A percentile compares a stretch with the other conserved stretches of the same genome.
phyloP scores from a whole-genome alignment of 2,329 filamentous ascomycete genomes.

The Eutypa lata region DNA sequence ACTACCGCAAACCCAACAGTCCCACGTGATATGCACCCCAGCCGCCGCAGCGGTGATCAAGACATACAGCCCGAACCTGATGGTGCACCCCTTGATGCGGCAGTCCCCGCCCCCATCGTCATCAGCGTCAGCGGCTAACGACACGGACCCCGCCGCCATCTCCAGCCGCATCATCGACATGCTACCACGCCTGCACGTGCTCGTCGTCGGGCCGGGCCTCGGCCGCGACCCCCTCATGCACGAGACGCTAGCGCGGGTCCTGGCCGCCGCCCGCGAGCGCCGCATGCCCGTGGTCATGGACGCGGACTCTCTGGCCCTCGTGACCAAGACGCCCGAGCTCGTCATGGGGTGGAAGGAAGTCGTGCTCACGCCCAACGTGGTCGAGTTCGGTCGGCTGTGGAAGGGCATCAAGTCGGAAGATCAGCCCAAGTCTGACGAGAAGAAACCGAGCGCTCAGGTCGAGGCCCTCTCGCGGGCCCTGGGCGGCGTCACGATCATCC shows the following conservation, averaged over 20 bases:
- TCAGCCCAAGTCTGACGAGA: constrained; percentile 16
- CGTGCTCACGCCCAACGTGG: constrained; percentile 91
- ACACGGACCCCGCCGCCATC: constrained; percentile 58
- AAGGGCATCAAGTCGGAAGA: constrained; percentile 63
- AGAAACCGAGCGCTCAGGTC: constrained; percentile 46
- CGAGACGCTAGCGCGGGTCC: constrained; percentile 74
- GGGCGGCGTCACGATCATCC: constrained; percentile 84
- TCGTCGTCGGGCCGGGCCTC: constrained; percentile 89
- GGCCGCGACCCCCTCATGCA: constrained; percentile 90
- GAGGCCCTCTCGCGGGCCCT: constrained; percentile 69
- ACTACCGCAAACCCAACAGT: constrained; percentile 44
- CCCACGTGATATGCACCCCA: constrained; percentile 93
- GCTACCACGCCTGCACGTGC: constrained; percentile 82
- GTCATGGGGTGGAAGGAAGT: constrained; percentile 79
- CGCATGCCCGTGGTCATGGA: constrained; percentile 83
- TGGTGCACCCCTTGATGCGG: constrained; percentile 96
- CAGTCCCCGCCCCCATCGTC: no score
- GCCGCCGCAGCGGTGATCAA: constrained; percentile 88
- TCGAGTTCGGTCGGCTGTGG: constrained; percentile 83
- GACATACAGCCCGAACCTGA: constrained; percentile 94
- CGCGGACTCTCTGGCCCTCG: constrained; percentile 80
- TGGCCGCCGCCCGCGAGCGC: constrained; percentile 70
- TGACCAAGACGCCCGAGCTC: constrained; percentile 71
- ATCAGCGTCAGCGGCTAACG: constrained; percentile 43
- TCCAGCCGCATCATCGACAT: constrained; percentile 70